Evolutionary conservation across 2,329 filamentous ascomycete genomes (phyloP), one percentile per base, ranked within the genome.

Genomic region (Pezicula radicicola): DNA sequence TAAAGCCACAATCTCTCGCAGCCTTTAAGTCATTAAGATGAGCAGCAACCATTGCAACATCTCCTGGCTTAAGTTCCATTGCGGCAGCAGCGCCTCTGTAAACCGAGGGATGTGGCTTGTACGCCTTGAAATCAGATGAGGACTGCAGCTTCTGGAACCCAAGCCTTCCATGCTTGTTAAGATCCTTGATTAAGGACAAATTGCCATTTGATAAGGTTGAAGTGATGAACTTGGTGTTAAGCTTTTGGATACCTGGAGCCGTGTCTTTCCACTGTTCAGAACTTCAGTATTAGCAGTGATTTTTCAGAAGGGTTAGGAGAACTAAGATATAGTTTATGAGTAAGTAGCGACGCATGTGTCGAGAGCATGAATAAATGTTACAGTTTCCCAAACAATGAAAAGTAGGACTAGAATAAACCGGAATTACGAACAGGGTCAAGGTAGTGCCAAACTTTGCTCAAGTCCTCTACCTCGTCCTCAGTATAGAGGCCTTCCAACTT

Each of bases 171-270:
- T 81, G 75, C 47, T 70, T 64, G 46, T 79, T 70, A 46, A 94
- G 75, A 63, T 93, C 89, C 2, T 71, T 64, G 41, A 93, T 73
- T n/a, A 93, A 72, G 2, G 75, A 71, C 2, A 75, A 64, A 65
- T 92, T 93, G 35, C 87, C 89, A 65, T 94, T 94, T 27, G 85
- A 89, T 25, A 93, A 72, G 0, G 87, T 90, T 39, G 81, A 77
- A 0, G 85, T 89, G 43, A 73, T 69, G 63, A 83, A 81, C 7
- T 70, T 70, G 9, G 62, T 68, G 36, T 76, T 77, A 25, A 92
- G 69, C 43, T 72, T 66, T 2, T 68, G 64, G 19, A 93, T 68
- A 0, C 87, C 88, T 0, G 57, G 60, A 1, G 74, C 68, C 1
- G 81, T 74, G 64, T 93, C 89, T 0, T 74, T 56, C 88, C 88